Evolutionary conservation across 306 rosid species (phyloP), one percentile per base, ranked within the genome.

Genomic region (Cicer yamashitae): DNA sequence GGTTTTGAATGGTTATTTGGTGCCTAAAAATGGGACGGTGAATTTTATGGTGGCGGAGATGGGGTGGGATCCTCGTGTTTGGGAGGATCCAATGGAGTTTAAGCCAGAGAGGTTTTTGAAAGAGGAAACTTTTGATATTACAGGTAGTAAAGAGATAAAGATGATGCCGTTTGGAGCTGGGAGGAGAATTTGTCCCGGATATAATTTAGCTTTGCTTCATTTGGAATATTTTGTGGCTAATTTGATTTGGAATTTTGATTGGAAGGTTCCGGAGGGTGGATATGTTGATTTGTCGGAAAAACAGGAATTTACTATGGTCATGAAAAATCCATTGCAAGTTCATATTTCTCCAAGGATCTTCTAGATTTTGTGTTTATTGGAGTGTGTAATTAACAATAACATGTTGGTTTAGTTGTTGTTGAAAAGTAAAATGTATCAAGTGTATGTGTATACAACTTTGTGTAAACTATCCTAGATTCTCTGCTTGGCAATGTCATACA

Each of bases 151-250:
- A 15, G 87, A 83, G 59, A 80, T 73, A 3, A 77, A 57, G 83
- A 86, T 86, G 89, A 77, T 83, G 87, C 89, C 89, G 0, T 86
- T 86, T 74, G 87, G 89, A 0, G 85, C 70, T 0, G 89, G 87
- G 50, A 83, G 82, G 67, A 83, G 89, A 61, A 86, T 86, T 4
- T 86, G 87, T 40, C 87, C 89, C 0, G 89, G 66, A 0, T 65
- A 60, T 59, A 74, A 46, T 8, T 67, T 83, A 10, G 89, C 85
- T 0, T 8, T 83, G 59, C 68, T 83, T 4, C 82, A 74, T 74
- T 74, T 83, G 75, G 89, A 83, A 41, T 86, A 86, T 11, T 86
- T 83, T 60, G 72, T 81, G 5, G 85, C 87, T 5, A 86, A 83
- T 81, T 48, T 86, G 75, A 56, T 86, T 40, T 86, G 63, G 83